Evolutionary conservation across 208 protist species (phyloP).

Genomic region (Wallacemonas collosoma): DNA sequence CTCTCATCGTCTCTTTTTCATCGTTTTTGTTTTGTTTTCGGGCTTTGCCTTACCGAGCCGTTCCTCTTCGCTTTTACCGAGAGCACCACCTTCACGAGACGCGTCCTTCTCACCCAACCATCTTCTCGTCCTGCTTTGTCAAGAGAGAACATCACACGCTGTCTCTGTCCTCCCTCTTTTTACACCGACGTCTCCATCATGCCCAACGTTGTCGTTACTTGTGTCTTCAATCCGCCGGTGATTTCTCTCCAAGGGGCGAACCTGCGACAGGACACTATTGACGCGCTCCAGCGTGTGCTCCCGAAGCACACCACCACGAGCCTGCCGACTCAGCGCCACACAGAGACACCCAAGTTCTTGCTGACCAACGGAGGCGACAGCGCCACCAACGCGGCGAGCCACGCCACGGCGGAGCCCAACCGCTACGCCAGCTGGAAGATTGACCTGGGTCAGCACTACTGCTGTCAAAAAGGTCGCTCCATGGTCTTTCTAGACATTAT

Average conservation of each 20-base stretch:
- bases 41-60: too few relatives aligned
- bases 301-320: conserved; percentile 70
- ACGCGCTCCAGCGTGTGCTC: conserved; percentile 64
- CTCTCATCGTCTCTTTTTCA: too few relatives aligned
- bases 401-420: conserved; percentile 9
- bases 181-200: conserved; percentile 29
- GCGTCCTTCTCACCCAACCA: too few relatives aligned
- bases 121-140: too few relatives aligned
- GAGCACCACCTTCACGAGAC: too few relatives aligned
- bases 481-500: conserved; percentile 71
- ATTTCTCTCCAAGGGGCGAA: conserved; percentile 68
- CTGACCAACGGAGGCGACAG: conserved; percentile 29
- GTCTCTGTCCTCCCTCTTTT: conserved; percentile 13
- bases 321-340: conserved; percentile 35
- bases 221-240: conserved; percentile 79
- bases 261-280: conserved; percentile 78
- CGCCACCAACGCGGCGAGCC: conserved; percentile 7
- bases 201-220: conserved; percentile 85
- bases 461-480: conserved; percentile 65
- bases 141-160: too few relatives aligned
- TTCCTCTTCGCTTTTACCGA: too few relatives aligned
- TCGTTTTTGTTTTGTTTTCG: too few relatives aligned
- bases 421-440: conserved; percentile 70
- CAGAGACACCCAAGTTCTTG: conserved; percentile 51
- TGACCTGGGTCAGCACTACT: conserved; percentile 82